phyloP scores from a whole-genome alignment of 805 yeast species.

The Lipomyces kockii region DNA sequence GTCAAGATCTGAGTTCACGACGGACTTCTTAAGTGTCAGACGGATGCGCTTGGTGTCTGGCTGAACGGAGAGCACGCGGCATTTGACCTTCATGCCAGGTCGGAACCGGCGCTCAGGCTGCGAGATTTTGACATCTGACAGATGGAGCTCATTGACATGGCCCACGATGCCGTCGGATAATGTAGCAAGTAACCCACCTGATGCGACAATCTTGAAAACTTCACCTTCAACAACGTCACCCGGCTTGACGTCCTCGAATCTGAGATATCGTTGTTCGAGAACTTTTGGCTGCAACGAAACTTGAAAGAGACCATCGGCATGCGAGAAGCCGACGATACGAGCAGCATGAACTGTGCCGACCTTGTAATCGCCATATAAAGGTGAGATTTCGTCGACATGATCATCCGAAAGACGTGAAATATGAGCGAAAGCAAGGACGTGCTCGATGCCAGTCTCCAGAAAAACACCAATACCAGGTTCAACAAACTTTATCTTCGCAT shows the following conservation, averaged over 20 bases:
- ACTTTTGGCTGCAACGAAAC: conserved; percentile 71
- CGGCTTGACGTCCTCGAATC: conserved; percentile 70
- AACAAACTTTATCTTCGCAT: conserved; percentile 61
- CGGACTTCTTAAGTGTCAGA: conserved; percentile 80
- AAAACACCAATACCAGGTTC: conserved; percentile 48
- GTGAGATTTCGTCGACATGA: conserved; percentile 43
- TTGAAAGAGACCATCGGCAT: conserved; percentile 66
- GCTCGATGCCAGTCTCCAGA: conserved; percentile 55
- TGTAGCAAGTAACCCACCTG: conserved; percentile 69
- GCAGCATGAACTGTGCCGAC: conserved; percentile 73
- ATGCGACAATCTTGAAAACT: conserved; percentile 60
- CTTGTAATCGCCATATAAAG: conserved; percentile 48
- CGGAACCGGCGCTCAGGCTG: conserved; percentile 94
- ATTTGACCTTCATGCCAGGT: conserved; percentile 79
- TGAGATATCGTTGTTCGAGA: conserved; percentile 67
- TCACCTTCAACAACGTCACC: conserved; percentile 67
- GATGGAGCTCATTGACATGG: conserved; percentile 70
- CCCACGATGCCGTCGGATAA: conserved; percentile 71
- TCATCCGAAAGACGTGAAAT: conserved; percentile 63
- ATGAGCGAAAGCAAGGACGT: conserved; percentile 74
- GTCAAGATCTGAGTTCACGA: conserved; percentile 57
- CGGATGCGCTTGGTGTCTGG: conserved; percentile 54
- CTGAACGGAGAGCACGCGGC: conserved; percentile 64
- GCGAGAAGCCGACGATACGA: conserved; percentile 73
- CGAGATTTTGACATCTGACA: conserved; percentile 80